Evolutionary conservation across 768 basidiomycete species (phyloP).

Genomic region (Coprinopsis cinerea): DNA sequence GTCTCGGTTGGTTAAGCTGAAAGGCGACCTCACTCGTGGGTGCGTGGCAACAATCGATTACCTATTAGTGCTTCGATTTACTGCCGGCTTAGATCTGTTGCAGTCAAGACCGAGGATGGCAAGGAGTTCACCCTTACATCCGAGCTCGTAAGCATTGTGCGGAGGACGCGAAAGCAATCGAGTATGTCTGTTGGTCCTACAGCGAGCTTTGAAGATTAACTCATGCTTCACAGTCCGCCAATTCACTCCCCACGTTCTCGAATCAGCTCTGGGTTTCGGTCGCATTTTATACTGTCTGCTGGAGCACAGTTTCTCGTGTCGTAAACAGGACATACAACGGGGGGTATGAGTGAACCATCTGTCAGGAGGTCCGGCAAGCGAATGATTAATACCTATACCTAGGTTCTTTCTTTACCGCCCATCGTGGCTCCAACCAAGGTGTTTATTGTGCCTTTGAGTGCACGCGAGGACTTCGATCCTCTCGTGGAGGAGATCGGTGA

Average conservation of each 20-base stretch:
- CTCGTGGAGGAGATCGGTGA: constrained; percentile 85
- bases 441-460: constrained; percentile 90
- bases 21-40: constrained; percentile 72
- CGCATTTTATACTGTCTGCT: constrained; percentile 91
- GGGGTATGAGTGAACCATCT: constrained; percentile 48
- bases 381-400: constrained; percentile 11
- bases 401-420: constrained; percentile 89
- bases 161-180: constrained; percentile 83
- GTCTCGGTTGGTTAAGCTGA: constrained; percentile 54
- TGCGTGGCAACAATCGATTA: constrained; percentile 29
- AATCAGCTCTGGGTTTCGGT: constrained; percentile 96
- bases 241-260: constrained; percentile 96
- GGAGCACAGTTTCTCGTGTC: constrained; percentile 94
- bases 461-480: constrained; percentile 77
- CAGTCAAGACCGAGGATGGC: constrained; percentile 54
- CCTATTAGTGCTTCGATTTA: neutral
- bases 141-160: constrained; percentile 70
- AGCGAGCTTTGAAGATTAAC: constrained; percentile 2
- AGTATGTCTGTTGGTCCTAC: constrained; percentile 33
- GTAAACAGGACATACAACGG: constrained; percentile 88
- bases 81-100: constrained; percentile 39
- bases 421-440: constrained; percentile 96
- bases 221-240: constrained; percentile 65
- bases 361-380: too few species aligned
- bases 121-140: constrained; percentile 66